Evolutionary conservation across 2,329 filamentous ascomycete genomes (phyloP).

Genomic region (Chaetomiaceae sp.): DNA sequence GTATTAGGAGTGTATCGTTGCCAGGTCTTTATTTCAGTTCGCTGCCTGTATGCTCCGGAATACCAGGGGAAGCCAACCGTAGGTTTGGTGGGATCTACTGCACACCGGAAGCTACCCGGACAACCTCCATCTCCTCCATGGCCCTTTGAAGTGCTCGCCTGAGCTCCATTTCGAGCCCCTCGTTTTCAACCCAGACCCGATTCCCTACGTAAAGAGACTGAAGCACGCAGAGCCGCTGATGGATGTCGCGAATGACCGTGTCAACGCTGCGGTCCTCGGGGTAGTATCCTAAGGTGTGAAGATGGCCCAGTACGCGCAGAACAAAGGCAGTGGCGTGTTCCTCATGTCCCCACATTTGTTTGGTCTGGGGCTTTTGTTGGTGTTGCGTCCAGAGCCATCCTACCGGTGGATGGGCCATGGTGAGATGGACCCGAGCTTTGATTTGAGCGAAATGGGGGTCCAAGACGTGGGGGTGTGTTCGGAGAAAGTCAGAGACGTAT

Average conservation of each 20-base stretch:
- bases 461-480: not conserved
- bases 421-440: not conserved
- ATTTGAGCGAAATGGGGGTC: slow-evolving; percentile 11
- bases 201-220: slow-evolving; percentile 8
- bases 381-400: slow-evolving; percentile 8
- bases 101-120: too few relatives aligned
- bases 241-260: not conserved
- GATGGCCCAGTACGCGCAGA: not conserved
- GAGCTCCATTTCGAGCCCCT: not conserved
- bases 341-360: not conserved
- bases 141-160: not conserved
- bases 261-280: not conserved
- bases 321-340: slow-evolving; percentile 9
- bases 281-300: not conserved
- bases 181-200: slow-evolving; percentile 2
- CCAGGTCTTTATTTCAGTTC: too few relatives aligned
- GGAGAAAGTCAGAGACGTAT: slow-evolving; percentile 3
- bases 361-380: not conserved
- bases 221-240: slow-evolving; percentile 8
- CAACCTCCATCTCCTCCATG: not conserved
- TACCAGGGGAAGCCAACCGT: too few relatives aligned
- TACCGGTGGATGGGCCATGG: not conserved
- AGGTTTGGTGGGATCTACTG: too few relatives aligned
- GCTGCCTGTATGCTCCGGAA: too few relatives aligned
- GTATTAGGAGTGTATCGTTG: too few relatives aligned